Percentiles rank a stretch among this genome's conserved stretches.
Evolutionary conservation across 345 rosid genomes (phyloP).

Genomic region (Bretschneidera sinensis): DNA sequence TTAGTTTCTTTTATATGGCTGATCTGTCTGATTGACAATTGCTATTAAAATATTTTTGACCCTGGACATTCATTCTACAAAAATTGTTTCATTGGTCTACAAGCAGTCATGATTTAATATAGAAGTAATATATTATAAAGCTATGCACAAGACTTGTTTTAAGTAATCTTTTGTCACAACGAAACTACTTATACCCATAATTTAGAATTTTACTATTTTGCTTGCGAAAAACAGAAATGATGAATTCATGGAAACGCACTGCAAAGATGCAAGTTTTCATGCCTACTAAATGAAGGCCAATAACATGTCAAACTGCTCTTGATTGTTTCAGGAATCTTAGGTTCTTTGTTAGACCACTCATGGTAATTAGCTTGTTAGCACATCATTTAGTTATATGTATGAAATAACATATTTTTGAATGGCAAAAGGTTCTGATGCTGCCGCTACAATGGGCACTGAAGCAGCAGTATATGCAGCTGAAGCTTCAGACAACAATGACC

Average conservation of each 20-base stretch:
- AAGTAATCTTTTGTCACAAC: too few relatives aligned
- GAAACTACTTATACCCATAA: too few relatives aligned
- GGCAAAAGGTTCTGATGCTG: conserved; percentile 95
- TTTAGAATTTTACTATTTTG: not conserved
- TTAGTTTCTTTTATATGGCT: too few relatives aligned
- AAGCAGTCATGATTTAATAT: too few relatives aligned
- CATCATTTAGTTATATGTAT: too few relatives aligned
- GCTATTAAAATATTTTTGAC: too few relatives aligned
- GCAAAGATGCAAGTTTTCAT: not conserved
- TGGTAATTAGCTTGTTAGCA: too few relatives aligned
- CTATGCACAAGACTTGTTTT: too few relatives aligned
- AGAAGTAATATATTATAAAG: too few relatives aligned
- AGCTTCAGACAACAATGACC: conserved; percentile 85
- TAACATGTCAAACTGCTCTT: not conserved
- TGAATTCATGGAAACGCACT: not conserved
- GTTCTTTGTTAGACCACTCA: not conserved
- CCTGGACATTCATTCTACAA: too few relatives aligned
- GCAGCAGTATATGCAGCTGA: conserved; percentile 91
- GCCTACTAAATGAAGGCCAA: not conserved
- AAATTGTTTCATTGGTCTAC: too few relatives aligned
- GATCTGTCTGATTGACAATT: too few relatives aligned
- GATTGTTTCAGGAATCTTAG: not conserved
- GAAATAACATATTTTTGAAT: conserved; percentile 14
- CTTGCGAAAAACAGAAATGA: not conserved
- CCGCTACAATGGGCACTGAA: conserved; percentile 74